These are phyloP conservation scores for Pleurotus tuoliensis DNA, from an alignment of 768 basidiomycete genomes.

Conservation along the genomic window DNA sequence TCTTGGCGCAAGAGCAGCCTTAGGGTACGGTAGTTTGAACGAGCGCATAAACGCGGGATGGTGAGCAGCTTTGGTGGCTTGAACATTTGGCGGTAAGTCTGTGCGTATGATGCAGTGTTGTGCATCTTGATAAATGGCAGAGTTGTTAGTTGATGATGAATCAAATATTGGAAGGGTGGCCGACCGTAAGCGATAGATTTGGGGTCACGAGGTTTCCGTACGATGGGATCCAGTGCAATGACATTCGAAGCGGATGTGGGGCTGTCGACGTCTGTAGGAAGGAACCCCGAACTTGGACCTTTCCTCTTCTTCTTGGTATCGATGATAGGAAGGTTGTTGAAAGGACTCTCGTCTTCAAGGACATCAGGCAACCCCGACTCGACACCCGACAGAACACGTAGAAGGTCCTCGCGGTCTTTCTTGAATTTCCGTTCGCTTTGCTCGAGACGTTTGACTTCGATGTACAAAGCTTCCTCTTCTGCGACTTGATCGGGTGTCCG, in stretches of 20 bases:
- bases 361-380: slow-evolving; percentile 83
- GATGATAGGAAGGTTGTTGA: slow-evolving; percentile 26
- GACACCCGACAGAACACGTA: slow-evolving; percentile 79
- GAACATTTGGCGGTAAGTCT: slow-evolving; percentile 46
- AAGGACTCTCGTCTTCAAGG: slow-evolving; percentile 53
- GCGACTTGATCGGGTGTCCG: slow-evolving; percentile 87
- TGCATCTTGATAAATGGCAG: slow-evolving; percentile 42
- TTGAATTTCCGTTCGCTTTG: slow-evolving; percentile 88
- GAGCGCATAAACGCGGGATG: slow-evolving; percentile 82
- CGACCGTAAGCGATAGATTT: slow-evolving; percentile 61
- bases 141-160: slow-evolving; percentile 12
- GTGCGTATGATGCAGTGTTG: slow-evolving; percentile 71
- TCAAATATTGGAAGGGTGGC: neutral
- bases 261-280: slow-evolving; percentile 37
- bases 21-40: slow-evolving; percentile 78
- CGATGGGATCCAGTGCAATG: slow-evolving; percentile 24
- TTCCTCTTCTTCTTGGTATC: slow-evolving; percentile 63
- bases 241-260: slow-evolving; percentile 43
- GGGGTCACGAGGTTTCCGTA: slow-evolving; percentile 43
- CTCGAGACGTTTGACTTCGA: slow-evolving; percentile 93
- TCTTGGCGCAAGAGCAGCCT: slow-evolving; percentile 68
- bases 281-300: slow-evolving; percentile 10
- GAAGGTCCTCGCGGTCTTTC: slow-evolving; percentile 82
- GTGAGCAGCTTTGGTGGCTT: slow-evolving; percentile 73
- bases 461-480: slow-evolving; percentile 92